These are phyloP conservation scores for Euphorbia tirucalli DNA, from an alignment of 345 rosid genomes.

Conservation along the genomic window DNA sequence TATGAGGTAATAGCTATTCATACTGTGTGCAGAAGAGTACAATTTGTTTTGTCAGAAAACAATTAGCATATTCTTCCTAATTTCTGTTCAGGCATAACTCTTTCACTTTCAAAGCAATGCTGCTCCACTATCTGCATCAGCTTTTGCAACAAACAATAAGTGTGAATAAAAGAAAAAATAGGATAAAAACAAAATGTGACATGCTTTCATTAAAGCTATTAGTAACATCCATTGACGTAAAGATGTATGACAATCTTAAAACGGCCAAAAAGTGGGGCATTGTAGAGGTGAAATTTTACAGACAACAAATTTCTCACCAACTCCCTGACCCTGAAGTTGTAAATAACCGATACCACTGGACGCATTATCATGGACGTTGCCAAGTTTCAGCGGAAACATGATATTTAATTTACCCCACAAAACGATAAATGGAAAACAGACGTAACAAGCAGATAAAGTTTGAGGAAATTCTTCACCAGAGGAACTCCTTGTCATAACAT, in stretches of 20 bases:
- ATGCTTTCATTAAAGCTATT: not conserved
- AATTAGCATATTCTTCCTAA: not conserved
- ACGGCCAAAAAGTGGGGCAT: too few relatives aligned
- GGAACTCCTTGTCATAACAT: not conserved
- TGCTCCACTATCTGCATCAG: not conserved
- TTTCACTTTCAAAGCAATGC: not conserved
- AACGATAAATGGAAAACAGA: not conserved
- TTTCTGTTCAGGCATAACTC: not conserved
- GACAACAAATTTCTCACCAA: not conserved
- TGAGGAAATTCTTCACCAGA: not conserved
- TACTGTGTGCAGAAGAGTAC: not conserved
- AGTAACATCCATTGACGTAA: not conserved
- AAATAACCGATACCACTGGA: not conserved
- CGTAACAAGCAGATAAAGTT: not conserved
- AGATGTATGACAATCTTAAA: not conserved
- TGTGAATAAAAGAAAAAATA: not conserved
- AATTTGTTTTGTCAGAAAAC: not conserved
- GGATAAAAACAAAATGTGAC: not conserved
- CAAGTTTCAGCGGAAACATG: not conserved
- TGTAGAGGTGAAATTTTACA: too few relatives aligned
- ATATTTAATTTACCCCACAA: too few relatives aligned
- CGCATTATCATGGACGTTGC: not conserved
- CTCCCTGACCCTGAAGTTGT: not conserved
- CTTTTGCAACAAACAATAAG: not conserved
- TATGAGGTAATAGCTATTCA: not conserved